Evolutionary conservation across 257 asterid genomes (phyloP), one percentile per base, ranked within the genome.

Genomic region (Coffea canephora): DNA sequence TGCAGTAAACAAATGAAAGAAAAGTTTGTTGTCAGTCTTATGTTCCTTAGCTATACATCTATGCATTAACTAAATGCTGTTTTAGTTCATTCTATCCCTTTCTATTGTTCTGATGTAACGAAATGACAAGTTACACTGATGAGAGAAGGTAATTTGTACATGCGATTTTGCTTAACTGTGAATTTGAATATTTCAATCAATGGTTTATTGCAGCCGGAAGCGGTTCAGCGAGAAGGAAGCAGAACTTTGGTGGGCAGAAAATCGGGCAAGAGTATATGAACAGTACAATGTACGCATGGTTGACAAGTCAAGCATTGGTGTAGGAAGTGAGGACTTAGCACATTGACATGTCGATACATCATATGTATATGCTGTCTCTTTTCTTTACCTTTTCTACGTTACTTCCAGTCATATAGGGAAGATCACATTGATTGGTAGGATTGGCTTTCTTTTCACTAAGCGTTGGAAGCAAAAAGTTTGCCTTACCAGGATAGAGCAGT

Each of bases 171-270:
- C 72, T 68, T 69, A 41, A 62, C 41, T 79, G n/a, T 79, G 68
- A 65, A 79, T 46, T 55, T 80, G 65, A 81, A 71, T n/a, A 46
- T 75, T 39, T 75, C 74, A 61, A 76, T 76, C 70, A 83, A 82
- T 84, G 85, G 43, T 80, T 70, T 77, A 78, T 85, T 91, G 93
- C 97, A 95, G 99, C 69, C 98, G 99, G 80, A 89, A 89, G 86
- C 82, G 90, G 49, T 89, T 89, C 69, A 89, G 89, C 27, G 90
- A 85, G 83, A 89, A 89, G 83, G 89, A 89, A 82, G 92, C 92
- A 69, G 90, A 87, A 79, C 84, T 87, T 45, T 89, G 92, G 92
- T 89, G 92, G 92, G 88, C 90, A 64, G 90, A 85, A 81, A 95
- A 95, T 73, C 87, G 93, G 31, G 81, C 87, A 52, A 83, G 93